A percentile compares a stretch with the other conserved stretches of the same genome.
These are phyloP conservation scores for Stenocarpella maydis DNA, from an alignment of 2,329 filamentous ascomycete genomes.

Conservation along the genomic window DNA sequence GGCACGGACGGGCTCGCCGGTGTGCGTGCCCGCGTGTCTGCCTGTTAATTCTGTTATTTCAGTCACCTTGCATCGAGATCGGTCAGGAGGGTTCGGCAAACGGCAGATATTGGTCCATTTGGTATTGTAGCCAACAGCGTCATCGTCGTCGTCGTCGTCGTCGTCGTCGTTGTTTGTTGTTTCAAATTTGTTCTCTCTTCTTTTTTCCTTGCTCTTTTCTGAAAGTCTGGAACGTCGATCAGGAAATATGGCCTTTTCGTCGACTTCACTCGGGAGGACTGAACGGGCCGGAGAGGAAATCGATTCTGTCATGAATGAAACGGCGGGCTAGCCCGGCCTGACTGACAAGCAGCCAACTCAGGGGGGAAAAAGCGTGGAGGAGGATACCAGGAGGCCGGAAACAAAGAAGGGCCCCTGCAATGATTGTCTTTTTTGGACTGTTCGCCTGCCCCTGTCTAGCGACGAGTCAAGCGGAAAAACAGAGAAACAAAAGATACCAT, in stretches of 20 bases:
- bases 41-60: neutral
- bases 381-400: neutral
- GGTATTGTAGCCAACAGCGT: slow-evolving; percentile 11
- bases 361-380: neutral
- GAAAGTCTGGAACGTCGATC: too few relatives aligned
- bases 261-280: neutral
- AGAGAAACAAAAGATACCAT: slow-evolving; percentile 7
- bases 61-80: slow-evolving; percentile 13
- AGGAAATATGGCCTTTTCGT: neutral
- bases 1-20: neutral
- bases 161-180: too few relatives aligned
- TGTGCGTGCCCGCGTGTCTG: neutral
- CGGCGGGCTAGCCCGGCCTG: neutral
- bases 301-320: neutral
- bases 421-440: neutral
- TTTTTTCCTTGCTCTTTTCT: neutral
- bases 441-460: neutral
- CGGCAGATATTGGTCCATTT: neutral
- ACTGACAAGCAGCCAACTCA: neutral
- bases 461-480: neutral
- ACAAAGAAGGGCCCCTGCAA: neutral
- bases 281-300: neutral
- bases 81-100: neutral
- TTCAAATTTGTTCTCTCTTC: too few relatives aligned
- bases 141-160: too few relatives aligned